Conservation (phyloP, 257 asterid genomes). For the Perilla frutescens region DNA sequence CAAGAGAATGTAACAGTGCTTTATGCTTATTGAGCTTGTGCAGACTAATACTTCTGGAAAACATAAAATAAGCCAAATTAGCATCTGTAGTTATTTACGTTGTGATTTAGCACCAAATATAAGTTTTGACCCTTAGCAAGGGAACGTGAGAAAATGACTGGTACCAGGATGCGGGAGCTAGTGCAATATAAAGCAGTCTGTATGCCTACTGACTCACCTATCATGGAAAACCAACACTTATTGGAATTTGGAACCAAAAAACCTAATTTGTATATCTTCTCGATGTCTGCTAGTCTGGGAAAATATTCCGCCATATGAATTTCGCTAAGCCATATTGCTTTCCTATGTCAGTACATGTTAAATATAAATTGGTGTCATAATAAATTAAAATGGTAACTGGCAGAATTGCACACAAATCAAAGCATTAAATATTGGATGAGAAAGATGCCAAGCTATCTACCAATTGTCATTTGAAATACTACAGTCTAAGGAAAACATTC, state of each 20-base stretch:
- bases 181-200: neutral
- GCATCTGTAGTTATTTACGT: neutral
- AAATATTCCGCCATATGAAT: neutral
- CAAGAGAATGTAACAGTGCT: neutral
- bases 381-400: neutral
- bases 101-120: neutral
- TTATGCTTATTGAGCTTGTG: constrained; percentile 10
- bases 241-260: too few species aligned
- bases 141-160: neutral
- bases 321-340: neutral
- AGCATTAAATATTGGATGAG: neutral
- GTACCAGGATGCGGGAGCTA: neutral
- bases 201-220: neutral
- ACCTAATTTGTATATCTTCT: too few species aligned
- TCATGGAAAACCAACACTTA: neutral
- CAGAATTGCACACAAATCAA: neutral
- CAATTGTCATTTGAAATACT: neutral
- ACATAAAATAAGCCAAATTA: neutral
- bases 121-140: neutral
- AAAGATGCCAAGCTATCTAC: constrained; percentile 11
- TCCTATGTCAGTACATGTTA: neutral
- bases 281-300: neutral
- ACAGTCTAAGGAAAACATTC: neutral
- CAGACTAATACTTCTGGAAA: neutral
- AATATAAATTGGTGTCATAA: neutral